These are phyloP conservation scores for Solanum aculeatissimum DNA, from an alignment of 305 asterid genomes.

Conservation along the genomic window DNA sequence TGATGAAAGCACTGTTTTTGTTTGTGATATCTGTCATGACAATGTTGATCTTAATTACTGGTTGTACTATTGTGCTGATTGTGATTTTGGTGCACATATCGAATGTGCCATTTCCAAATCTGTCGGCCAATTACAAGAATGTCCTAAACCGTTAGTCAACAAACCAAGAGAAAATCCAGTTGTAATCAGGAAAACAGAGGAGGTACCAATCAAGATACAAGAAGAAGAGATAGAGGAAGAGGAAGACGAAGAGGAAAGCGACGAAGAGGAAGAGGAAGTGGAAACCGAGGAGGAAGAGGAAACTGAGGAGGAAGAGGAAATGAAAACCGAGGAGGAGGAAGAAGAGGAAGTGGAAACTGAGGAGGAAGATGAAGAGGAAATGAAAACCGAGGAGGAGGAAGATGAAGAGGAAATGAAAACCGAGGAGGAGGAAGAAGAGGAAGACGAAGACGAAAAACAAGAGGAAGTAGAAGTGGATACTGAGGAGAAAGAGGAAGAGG, in stretches of 20 bases:
- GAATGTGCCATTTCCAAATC: background rate
- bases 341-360: background rate
- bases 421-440: background rate
- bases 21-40: background rate
- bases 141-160: background rate
- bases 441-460: background rate
- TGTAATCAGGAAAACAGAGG: background rate
- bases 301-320: background rate
- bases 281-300: background rate
- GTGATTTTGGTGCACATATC: conserved; percentile 13
- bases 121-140: background rate
- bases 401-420: background rate
- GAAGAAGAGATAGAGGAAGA: background rate
- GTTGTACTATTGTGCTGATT: conserved; percentile 10
- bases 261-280: background rate
- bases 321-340: background rate
- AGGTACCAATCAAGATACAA: background rate
- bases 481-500: background rate
- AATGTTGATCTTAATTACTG: conserved; percentile 1
- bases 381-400: background rate
- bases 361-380: background rate
- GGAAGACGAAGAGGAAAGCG: background rate
- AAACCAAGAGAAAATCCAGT: background rate
- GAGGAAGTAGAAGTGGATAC: background rate
- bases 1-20: background rate